Evolutionary conservation across 495 filamentous ascomycete species (phyloP).

Genomic region (Zalerion maritima): DNA sequence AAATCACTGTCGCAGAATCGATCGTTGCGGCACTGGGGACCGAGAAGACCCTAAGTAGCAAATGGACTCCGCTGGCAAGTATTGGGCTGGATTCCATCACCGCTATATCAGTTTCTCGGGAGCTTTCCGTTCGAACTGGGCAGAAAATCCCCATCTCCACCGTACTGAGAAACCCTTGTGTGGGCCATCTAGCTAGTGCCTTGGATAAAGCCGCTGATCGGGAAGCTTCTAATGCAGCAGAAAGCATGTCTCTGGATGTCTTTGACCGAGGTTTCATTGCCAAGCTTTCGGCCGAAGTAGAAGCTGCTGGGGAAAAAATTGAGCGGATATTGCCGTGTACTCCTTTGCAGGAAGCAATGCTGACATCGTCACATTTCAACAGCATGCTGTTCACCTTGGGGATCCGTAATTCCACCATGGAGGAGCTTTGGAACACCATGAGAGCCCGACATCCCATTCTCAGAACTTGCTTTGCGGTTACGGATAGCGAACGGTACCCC

Average conservation of each 20-base stretch:
- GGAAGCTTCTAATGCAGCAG: no score
- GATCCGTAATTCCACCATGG: conserved; percentile 11
- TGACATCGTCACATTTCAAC: conserved; percentile 40
- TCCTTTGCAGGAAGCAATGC: conserved; percentile 69
- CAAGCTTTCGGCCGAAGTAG: no score
- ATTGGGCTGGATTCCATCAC: conserved; percentile 73
- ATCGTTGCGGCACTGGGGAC: conserved; percentile 27
- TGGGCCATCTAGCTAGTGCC: conserved; percentile 36
- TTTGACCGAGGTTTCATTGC: no score
- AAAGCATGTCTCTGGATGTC: no score
- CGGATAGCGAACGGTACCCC: conserved; percentile 30
- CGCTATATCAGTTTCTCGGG: conserved; percentile 49
- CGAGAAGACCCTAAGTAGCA: conserved; percentile 39
- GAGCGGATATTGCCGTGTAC: conserved; percentile 58
- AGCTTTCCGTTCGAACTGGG: conserved; percentile 26
- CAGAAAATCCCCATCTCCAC: conserved; percentile 40
- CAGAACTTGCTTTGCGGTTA: conserved; percentile 46
- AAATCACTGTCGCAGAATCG: conserved; percentile 34
- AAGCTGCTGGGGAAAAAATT: conserved; percentile 19
- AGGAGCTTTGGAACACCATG: conserved; percentile 34
- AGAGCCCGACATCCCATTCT: conserved; percentile 46
- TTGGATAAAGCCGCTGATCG: conserved; percentile 7
- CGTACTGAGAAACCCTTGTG: conserved; percentile 46
- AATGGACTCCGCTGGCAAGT: conserved; percentile 29
- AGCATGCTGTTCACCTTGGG: conserved; percentile 25